A percentile compares a stretch with the other conserved stretches of the same genome.
These are phyloP conservation scores for Cinnamomum chago DNA, from an alignment of 164 flowering plant genomes.

Conservation along the genomic window DNA sequence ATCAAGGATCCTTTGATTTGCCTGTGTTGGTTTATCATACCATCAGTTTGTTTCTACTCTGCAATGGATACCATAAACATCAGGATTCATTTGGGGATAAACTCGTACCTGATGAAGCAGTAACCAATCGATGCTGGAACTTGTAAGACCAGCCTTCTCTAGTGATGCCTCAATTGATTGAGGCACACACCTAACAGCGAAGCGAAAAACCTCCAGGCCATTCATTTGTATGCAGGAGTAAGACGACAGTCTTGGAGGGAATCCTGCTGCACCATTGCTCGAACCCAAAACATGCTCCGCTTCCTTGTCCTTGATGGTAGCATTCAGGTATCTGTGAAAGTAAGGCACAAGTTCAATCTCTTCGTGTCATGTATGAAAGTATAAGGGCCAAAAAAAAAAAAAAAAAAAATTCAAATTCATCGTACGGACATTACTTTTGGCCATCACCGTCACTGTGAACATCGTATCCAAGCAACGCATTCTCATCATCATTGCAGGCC, in stretches of 20 bases:
- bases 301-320: conserved; percentile 32
- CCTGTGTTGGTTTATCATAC: conserved; percentile 43
- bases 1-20: conserved; percentile 90
- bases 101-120: conserved; percentile 89
- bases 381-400: neutral
- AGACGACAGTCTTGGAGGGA: conserved; percentile 53
- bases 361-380: neutral
- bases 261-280: conserved; percentile 47
- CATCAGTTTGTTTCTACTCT: neutral
- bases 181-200: conserved; percentile 81
- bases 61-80: neutral
- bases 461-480: conserved; percentile 80
- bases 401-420: neutral
- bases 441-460: conserved; percentile 93
- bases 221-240: conserved; percentile 87
- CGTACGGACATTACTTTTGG: conserved; percentile 36
- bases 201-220: conserved; percentile 92
- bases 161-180: conserved; percentile 71
- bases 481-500: conserved; percentile 79
- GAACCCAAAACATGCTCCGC: conserved; percentile 33
- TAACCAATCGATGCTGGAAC: conserved; percentile 73
- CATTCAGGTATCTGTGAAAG: conserved; percentile 65
- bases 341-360: neutral
- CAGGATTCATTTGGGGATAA: neutral
- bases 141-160: conserved; percentile 56